Percentiles rank a stretch among this genome's conserved stretches.
Conservation (phyloP, 2,329 filamentous ascomycete genomes). For the Sphaerostilbella broomeana region DNA sequence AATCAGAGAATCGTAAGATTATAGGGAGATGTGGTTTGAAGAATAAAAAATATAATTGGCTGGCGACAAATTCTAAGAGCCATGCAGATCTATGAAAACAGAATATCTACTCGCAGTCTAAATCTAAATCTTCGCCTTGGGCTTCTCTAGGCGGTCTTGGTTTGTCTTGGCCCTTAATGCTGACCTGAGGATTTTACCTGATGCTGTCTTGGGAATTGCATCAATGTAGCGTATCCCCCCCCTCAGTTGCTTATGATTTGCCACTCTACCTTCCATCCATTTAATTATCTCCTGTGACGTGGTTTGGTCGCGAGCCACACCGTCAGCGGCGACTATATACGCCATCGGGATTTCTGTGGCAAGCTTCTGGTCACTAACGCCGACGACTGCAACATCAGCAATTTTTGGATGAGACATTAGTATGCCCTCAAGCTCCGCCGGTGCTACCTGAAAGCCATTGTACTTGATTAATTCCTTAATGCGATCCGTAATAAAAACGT, state of each 20-base stretch:
- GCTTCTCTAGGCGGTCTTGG: constrained; percentile 24
- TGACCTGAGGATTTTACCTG: constrained; percentile 40
- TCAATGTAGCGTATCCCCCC: constrained; percentile 63
- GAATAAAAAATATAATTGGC: no score
- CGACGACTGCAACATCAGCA: constrained; percentile 55
- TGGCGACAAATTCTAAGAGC: no score
- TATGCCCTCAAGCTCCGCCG: constrained; percentile 54
- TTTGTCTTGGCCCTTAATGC: constrained; percentile 30
- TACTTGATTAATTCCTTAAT: constrained; percentile 52
- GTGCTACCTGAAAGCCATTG: constrained; percentile 60
- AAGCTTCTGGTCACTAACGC: constrained; percentile 42
- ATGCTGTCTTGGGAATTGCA: constrained; percentile 59
- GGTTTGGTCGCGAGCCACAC: constrained; percentile 18
- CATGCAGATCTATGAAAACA: no score
- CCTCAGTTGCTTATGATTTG: constrained; percentile 58
- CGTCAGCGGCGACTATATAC: constrained; percentile 26
- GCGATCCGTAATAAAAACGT: no score
- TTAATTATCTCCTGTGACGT: constrained; percentile 21
- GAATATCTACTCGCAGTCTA: no score
- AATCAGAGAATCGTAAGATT: no score
- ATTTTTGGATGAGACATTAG: constrained; percentile 36
- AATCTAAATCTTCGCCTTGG: constrained; percentile 25
- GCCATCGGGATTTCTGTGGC: constrained; percentile 43
- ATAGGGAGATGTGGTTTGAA: no score
- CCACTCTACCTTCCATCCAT: constrained; percentile 25